Percentiles rank a stretch among this genome's conserved stretches.
Conservation (phyloP, 768 basidiomycete species). For the Russula olivacea region DNA sequence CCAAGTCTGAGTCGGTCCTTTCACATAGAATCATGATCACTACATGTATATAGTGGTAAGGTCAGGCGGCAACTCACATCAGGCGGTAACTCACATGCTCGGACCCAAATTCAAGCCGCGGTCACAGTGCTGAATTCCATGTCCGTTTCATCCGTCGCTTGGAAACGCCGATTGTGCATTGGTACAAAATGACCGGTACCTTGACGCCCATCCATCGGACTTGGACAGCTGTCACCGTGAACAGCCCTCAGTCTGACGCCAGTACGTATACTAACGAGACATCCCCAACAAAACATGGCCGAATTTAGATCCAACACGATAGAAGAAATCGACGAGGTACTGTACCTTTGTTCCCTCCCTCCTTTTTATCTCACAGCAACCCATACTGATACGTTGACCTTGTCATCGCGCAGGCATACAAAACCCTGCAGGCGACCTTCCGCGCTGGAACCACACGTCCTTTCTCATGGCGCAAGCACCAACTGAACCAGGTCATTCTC, state of each 20-base stretch:
- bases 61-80: too few relatives aligned
- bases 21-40: too few relatives aligned
- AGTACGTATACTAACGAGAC: not conserved
- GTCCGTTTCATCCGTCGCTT: not conserved
- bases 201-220: not conserved
- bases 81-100: too few relatives aligned
- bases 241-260: not conserved
- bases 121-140: too few relatives aligned
- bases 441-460: conserved; percentile 56
- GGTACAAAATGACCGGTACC: not conserved
- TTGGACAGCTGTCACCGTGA: too few relatives aligned
- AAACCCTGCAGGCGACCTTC: conserved; percentile 41
- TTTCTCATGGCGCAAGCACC: conserved; percentile 55
- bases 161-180: not conserved
- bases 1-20: too few relatives aligned
- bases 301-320: conserved; percentile 10
- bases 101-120: too few relatives aligned
- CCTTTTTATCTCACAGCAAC: not conserved
- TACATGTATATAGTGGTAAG: too few relatives aligned
- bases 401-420: conserved; percentile 8
- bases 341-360: not conserved
- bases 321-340: conserved; percentile 11
- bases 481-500: conserved; percentile 56
- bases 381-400: not conserved
- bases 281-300: conserved; percentile 1